Evolutionary conservation across 768 basidiomycete species (phyloP), one percentile per base, ranked within the genome.

Genomic region (Lactifluus subvellereus): DNA sequence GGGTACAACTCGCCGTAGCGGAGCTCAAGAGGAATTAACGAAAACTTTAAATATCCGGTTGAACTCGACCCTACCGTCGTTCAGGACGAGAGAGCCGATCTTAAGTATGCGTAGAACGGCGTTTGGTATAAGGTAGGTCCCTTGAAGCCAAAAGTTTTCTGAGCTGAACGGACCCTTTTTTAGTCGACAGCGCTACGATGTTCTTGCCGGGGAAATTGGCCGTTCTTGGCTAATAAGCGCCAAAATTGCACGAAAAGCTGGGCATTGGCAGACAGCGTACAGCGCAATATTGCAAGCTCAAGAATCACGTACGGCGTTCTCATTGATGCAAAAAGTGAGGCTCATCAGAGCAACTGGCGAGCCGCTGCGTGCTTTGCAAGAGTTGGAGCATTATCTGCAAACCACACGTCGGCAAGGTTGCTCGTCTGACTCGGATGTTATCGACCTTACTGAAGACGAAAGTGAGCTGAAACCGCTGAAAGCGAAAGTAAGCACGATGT

Each of bases 181-280:
- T 30, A 68, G 66, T 55, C 51, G 57, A 18, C 60, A 62, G 38
- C 47, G 54, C n/a, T 53, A 40, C 43, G 45, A 22, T 42, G 57
- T 38, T 11, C 61, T 67, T 56, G 37, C 45, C 13, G 65, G 58
- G 11, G 67, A 68, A 62, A 86, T 95, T 42, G 89, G 93, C 3
- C 81, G 82, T 52, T 86, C 92, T 1, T 99, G 97, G 97, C 80
- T 98, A 13, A 79, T 84, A 32, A 98, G 89, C 63, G 89, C 95
- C n/a, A 98, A 95, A 72, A 94, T 94, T 60, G 97, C 97, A 38
- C 80, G 97, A 38, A 99, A 98, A 72, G 91, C 94, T 3, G 89
- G 92, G 0, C 94, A 98, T 72, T 87, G 85, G 79, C 96, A 98
- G 76, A 98, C 96, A 0, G 94, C 97, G 2, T 99, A 98, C 72